Evolutionary conservation across 306 rosid species (phyloP).

Genomic region (Sphenostylis stenocarpa): DNA sequence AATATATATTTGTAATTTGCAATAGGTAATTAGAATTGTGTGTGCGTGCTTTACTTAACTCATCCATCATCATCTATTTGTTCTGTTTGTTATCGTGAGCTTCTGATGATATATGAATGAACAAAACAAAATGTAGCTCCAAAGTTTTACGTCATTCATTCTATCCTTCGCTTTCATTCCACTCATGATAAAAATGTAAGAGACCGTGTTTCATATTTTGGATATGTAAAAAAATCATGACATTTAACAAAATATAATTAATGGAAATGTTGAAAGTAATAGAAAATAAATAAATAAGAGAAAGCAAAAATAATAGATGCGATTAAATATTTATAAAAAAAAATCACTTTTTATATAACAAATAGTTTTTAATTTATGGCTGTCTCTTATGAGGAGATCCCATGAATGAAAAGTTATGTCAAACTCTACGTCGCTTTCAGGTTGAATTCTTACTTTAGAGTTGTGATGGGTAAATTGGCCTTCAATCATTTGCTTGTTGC

Average conservation of each 20-base stretch:
- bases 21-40: background rate
- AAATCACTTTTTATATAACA: too few species aligned
- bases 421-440: background rate
- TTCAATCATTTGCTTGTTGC: background rate
- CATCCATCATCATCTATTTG: background rate
- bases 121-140: too few species aligned
- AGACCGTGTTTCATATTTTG: background rate
- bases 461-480: background rate
- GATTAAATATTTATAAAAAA: too few species aligned
- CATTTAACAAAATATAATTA: too few species aligned
- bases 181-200: background rate
- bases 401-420: background rate
- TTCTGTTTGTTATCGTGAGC: background rate
- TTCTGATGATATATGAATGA: too few species aligned
- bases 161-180: background rate
- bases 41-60: conserved; percentile 29
- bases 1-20: background rate
- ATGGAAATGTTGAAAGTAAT: too few species aligned
- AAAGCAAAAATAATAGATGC: too few species aligned
- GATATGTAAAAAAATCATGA: background rate
- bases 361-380: background rate
- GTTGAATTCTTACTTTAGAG: background rate
- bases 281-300: too few species aligned
- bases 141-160: background rate
- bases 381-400: background rate